Evolutionary conservation across 2,329 filamentous ascomycete species (phyloP).

Genomic region (Dactylonectria macrodidyma): DNA sequence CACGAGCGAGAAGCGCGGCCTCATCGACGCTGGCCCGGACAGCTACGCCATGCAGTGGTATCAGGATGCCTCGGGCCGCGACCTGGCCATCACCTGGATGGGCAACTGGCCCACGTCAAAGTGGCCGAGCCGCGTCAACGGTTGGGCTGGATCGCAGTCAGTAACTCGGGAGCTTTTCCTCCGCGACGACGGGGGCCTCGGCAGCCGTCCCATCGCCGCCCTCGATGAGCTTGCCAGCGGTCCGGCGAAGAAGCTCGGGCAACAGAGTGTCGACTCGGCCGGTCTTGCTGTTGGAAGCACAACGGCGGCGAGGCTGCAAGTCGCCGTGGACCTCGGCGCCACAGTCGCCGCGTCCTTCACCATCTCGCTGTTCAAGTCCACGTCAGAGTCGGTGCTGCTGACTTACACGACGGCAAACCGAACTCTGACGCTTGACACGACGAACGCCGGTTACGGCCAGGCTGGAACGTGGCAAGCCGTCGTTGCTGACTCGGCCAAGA

Average conservation of each 20-base stretch:
- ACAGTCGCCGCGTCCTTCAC: slow-evolving; percentile 47
- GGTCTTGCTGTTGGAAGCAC: slow-evolving; percentile 37
- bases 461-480: slow-evolving; percentile 46
- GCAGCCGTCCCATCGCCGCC: slow-evolving; percentile 44
- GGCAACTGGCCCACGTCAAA: slow-evolving; percentile 46
- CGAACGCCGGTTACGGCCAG: slow-evolving; percentile 48
- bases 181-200: slow-evolving; percentile 46
- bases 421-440: slow-evolving; percentile 49
- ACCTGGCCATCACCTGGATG: slow-evolving; percentile 48
- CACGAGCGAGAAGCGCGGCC: slow-evolving; percentile 44
- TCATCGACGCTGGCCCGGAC: slow-evolving; percentile 45
- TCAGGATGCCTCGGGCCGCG: slow-evolving; percentile 46
- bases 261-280: slow-evolving; percentile 31
- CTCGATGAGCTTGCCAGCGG: slow-evolving; percentile 42
- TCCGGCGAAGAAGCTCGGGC: slow-evolving; percentile 30
- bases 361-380: slow-evolving; percentile 43
- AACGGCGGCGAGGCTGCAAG: slow-evolving; percentile 45
- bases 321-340: slow-evolving; percentile 41
- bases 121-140: slow-evolving; percentile 48
- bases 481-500: slow-evolving; percentile 32
- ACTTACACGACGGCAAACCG: slow-evolving; percentile 38
- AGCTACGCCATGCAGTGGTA: slow-evolving; percentile 52
- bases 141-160: slow-evolving; percentile 49
- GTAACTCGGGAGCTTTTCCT: slow-evolving; percentile 50
- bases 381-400: slow-evolving; percentile 43